phyloP scores from a whole-genome alignment of 352 stramenopile species.

The Globisporangium barbulae region DNA sequence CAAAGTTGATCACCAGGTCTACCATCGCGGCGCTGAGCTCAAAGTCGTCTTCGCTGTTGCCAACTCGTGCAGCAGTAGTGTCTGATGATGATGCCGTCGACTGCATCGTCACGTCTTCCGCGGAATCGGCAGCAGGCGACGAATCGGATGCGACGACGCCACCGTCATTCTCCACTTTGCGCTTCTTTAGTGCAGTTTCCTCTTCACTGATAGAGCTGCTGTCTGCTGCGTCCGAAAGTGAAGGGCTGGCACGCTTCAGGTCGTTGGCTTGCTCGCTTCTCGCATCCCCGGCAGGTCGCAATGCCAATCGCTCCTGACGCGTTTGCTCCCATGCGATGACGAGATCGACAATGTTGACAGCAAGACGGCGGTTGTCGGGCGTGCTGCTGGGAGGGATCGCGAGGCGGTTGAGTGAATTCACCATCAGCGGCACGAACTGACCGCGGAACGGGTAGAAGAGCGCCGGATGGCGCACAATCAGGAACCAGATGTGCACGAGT shows the following conservation, averaged over 20 bases:
- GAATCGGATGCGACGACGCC: conserved; percentile 18
- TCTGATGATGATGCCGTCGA: conserved; percentile 2
- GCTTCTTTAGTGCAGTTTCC: conserved; percentile 31
- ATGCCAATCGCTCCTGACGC: conserved; percentile 59
- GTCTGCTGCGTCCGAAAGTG: neutral
- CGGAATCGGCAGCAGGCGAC: conserved; percentile 12
- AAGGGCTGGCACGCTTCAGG: conserved; percentile 16
- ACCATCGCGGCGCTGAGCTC: conserved; percentile 85
- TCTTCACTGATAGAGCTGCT: neutral
- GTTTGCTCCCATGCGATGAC: conserved; percentile 95
- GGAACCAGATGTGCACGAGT: conserved; percentile 97
- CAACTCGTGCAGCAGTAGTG: neutral
- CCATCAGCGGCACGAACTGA: conserved; percentile 95
- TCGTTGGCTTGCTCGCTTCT: conserved; percentile 7
- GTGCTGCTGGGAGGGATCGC: conserved; percentile 93
- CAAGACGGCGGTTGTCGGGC: conserved; percentile 91
- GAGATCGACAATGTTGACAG: conserved; percentile 94
- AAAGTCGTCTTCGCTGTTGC: conserved; percentile 80
- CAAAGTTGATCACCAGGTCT: conserved; percentile 92
- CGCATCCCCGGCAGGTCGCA: conserved; percentile 9
- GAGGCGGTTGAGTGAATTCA: conserved; percentile 94
- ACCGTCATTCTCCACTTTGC: conserved; percentile 35
- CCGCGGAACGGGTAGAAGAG: conserved; percentile 92
- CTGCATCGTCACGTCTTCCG: conserved; percentile 16
- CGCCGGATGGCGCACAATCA: conserved; percentile 92